Base-by-base conservation (phyloP, 202 grass and related monocot genomes). In the Bolboschoenoplectus hybrid region DNA sequence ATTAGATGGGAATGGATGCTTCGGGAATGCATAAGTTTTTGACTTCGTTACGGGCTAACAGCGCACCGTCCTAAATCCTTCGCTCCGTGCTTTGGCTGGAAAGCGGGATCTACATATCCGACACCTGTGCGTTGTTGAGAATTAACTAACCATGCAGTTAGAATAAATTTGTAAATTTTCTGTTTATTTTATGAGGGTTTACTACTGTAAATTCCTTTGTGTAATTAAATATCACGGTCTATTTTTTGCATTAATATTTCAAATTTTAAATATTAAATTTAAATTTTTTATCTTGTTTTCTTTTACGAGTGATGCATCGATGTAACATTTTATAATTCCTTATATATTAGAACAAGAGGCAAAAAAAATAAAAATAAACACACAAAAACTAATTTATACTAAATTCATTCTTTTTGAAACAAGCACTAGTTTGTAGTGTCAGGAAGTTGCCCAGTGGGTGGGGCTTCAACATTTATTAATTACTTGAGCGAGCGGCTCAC, bases 21-120 rank as follows among this genome's bases (percentile, higher is more conserved):
- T 75, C 72, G 47, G 47, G 58, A 58, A 62, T 81, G 16, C 35
- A 58, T 9, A 62, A 45, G 16, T n/a, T 70, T 64, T 35, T 64
- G 20, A 64, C 62, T 64, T 62, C 2, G 9, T 14, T 17, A n/a
- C 9, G 26, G 26, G 26, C 26, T 26, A 26, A 19, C 58, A 62
- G 58, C 58, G 57, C 57, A 61, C 57, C 1, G 14, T 71, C 46
- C 26, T 26, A 26, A 26, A 26, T 26, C 26, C 26, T 74, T 9
- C 40, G 9, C 70, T 75, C 47, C n/a, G 12, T 75, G 12, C 46
- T 39, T 40, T 61, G 14, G 11, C 56, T 61, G 76, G 19, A 49
- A 26, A 34, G 71, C 10, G 71, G 45, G 71, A 50, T 45, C 72
- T 10, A 16, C 4, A 11, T 75, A 35, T 52, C 72, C 13, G 45